These are phyloP conservation scores for Cyclotella baltica DNA, from an alignment of 108 stramenopile genomes.

Conservation along the genomic window DNA sequence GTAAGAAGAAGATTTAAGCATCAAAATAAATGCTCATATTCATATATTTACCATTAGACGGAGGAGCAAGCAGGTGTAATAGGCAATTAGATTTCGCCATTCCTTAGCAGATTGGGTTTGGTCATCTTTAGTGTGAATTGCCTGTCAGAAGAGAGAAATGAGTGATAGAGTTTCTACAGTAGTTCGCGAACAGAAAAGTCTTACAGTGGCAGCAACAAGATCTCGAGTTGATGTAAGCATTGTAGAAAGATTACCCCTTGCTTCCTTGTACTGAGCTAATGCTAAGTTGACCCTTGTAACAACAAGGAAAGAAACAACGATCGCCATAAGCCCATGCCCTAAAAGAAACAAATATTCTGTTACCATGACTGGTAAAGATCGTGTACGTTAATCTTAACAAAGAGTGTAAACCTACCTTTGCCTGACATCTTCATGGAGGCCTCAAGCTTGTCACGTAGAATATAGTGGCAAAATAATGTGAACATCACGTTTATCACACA, in stretches of 20 bases:
- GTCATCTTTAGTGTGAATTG: constrained; percentile 25
- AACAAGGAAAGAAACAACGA: constrained; percentile 7
- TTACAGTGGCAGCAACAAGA: constrained; percentile 15
- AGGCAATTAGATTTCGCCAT: constrained; percentile 25
- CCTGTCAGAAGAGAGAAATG: not conserved
- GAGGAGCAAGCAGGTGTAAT: constrained; percentile 27
- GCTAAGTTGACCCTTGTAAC: constrained; percentile 16
- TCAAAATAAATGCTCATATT: no score
- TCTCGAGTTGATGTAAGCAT: constrained; percentile 23
- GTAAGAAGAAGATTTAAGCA: no score
- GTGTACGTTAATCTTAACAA: not conserved
- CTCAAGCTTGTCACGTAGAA: not conserved
- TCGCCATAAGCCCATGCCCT: constrained; percentile 12
- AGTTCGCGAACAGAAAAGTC: not conserved
- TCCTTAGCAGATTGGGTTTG: constrained; percentile 18
- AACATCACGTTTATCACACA: constrained; percentile 5
- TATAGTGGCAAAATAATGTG: not conserved
- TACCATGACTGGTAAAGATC: not conserved
- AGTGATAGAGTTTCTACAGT: not conserved
- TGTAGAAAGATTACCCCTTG: constrained; percentile 7
- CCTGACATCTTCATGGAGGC: not conserved
- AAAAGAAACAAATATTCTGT: not conserved
- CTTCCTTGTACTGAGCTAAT: constrained; percentile 20
- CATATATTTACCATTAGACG: no score
- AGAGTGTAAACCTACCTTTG: not conserved